phyloP scores from a whole-genome alignment of 2,329 filamentous ascomycete genomes.

The Colletotrichum sp. region DNA sequence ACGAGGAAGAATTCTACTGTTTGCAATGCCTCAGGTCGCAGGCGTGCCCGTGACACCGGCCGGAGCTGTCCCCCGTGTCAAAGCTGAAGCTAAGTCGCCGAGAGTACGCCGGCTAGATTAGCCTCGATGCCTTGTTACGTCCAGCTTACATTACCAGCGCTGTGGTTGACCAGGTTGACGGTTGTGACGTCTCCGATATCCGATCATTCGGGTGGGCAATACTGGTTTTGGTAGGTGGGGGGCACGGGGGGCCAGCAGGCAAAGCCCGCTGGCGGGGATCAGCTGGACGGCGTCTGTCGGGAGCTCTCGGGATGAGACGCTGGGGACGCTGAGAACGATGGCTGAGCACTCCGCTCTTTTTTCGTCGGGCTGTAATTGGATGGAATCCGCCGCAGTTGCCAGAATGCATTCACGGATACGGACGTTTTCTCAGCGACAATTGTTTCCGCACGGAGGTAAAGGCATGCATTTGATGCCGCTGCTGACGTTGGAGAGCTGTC shows the following conservation, averaged over 20 bases:
- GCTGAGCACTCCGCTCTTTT: neutral
- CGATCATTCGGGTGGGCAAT: neutral
- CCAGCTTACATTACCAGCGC: neutral
- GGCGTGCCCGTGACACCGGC: neutral
- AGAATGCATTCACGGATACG: neutral
- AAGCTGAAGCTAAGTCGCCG: neutral
- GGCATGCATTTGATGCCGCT: neutral
- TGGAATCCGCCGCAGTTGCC: neutral
- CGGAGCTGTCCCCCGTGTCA: neutral
- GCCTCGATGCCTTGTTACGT: neutral
- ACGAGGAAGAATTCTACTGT: neutral
- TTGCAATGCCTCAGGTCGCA: neutral
- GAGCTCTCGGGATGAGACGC: conserved; percentile 3
- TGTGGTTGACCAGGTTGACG: neutral
- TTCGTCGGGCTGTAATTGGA: conserved; percentile 6
- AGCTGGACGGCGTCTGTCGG: conserved; percentile 14
- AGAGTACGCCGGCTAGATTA: neutral
- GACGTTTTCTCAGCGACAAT: neutral
- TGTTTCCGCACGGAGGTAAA: neutral
- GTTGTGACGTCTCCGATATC: neutral
- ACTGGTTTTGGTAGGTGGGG: neutral
- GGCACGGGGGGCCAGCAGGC: neutral
- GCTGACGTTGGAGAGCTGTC: neutral
- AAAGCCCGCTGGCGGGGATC: conserved; percentile 1
- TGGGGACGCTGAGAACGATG: neutral